Base-by-base conservation (phyloP, 2,329 filamentous ascomycete genomes). In the Monilinia fructigena region DNA sequence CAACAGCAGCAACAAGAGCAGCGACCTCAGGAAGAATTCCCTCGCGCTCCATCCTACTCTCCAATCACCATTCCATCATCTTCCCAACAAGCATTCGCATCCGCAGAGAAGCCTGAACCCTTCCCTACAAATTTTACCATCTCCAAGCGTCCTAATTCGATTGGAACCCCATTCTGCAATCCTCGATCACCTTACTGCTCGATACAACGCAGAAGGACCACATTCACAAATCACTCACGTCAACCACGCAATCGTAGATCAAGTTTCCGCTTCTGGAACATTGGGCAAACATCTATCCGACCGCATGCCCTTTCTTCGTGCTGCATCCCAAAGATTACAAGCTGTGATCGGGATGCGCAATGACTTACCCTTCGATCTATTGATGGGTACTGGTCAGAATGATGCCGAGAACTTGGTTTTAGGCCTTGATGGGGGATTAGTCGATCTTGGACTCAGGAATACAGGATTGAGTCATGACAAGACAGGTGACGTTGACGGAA, bases 281-380 rank as follows among this genome's bases (percentile, higher is more conserved):
- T 52, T 73, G 18, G 38, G 66, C 28, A 35, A 60, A n/a, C 67
- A 71, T 68, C 38, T 62, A 1, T 35, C 48, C 14, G 66, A 66
- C 16, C 68, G 72, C 3, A 63, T 45, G 63, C 63, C 66, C 6
- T 73, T 68, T 67, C 66, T 70, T 0, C 47, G 67, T 10, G 28
- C 64, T 10, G 67, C 70, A 3, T 63, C 65, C 38, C 45, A 47
- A 18, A 66, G 72, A 35, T 55, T 75, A 7, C 73, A 75, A 54
- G 72, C 72, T 35, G 63, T 68, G 3, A 48, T 69, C n/a, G 70
- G 73, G 0, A 23, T 72, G 11, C 55, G 61, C 1, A 75, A 75
- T 65, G 67, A 68, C 10, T 52, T 66, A 18, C 31, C 50, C 4
- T 74, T 75, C 66, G 67, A 68, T 11, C 31, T 71, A 5, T 62